Percentiles rank a stretch among this genome's conserved stretches.
These are phyloP conservation scores for Alternaria rosae DNA, from an alignment of 2,329 filamentous ascomycete genomes.

Conservation along the genomic window DNA sequence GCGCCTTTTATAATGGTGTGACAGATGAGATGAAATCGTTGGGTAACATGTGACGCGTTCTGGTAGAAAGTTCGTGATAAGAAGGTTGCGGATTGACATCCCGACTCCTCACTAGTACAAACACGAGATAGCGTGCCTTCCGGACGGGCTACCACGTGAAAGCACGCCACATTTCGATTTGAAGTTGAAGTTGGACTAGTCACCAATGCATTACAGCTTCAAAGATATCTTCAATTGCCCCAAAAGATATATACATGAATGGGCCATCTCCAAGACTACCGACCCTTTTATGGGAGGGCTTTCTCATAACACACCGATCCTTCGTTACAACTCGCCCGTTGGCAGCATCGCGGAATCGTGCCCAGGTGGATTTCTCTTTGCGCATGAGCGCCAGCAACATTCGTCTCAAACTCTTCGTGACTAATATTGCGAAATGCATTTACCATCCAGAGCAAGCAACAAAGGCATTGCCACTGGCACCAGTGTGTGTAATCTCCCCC, in stretches of 20 bases:
- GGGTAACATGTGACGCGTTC: neutral
- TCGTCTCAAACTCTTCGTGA: neutral
- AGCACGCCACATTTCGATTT: neutral
- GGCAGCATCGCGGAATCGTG: neutral
- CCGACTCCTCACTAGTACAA: neutral
- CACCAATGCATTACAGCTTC: no score
- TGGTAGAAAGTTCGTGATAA: neutral
- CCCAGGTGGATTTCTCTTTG: neutral
- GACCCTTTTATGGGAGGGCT: neutral
- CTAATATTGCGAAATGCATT: neutral
- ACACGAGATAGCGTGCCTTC: neutral
- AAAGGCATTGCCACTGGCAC: constrained; percentile 72
- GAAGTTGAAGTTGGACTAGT: neutral
- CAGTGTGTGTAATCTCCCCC: constrained; percentile 74
- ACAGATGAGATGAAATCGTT: neutral
- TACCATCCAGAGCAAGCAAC: constrained; percentile 63
- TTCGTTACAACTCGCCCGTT: neutral
- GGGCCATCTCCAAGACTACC: neutral
- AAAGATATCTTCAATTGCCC: neutral
- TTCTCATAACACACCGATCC: neutral
- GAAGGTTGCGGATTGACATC: neutral
- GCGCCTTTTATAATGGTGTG: accelerated
- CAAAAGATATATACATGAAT: neutral
- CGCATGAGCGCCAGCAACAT: no score
- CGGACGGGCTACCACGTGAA: neutral